phyloP scores from a whole-genome alignment of 2,329 filamentous ascomycete species.

The Eurotiales sp. region DNA sequence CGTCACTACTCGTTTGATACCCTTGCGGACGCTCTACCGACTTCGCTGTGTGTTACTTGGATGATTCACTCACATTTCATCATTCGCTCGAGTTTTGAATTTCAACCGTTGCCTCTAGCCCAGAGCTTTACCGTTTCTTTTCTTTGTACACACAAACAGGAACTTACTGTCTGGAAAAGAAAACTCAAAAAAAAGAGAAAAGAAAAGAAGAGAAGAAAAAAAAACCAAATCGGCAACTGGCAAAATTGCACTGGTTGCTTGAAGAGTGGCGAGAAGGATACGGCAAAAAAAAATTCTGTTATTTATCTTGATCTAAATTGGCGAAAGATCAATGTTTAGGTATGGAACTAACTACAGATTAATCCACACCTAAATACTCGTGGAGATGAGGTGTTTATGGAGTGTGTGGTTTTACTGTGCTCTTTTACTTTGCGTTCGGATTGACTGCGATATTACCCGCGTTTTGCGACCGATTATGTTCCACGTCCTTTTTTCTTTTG shows the following conservation, averaged over 20 bases:
- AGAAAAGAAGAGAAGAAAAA: slow-evolving; percentile 1
- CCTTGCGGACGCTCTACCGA: slow-evolving; percentile 5
- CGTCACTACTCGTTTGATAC: slow-evolving; percentile 16
- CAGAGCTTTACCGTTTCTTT: slow-evolving; percentile 8
- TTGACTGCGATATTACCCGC: slow-evolving; percentile 15
- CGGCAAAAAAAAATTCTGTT: slow-evolving; percentile 2
- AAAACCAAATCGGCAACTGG: too few relatives aligned
- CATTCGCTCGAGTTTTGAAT: slow-evolving; percentile 5
- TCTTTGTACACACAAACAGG: slow-evolving; percentile 12
- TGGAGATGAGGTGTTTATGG: slow-evolving; percentile 17
- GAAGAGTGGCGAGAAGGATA: slow-evolving; percentile 9
- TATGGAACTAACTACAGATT: slow-evolving; percentile 8
- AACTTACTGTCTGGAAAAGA: slow-evolving; percentile 8
- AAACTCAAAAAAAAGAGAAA: not conserved
- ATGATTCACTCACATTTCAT: slow-evolving; percentile 6
- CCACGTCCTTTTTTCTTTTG: slow-evolving; percentile 1
- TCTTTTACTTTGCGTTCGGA: slow-evolving; percentile 16
- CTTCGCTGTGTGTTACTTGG: slow-evolving; percentile 7
- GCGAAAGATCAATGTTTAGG: slow-evolving; percentile 14
- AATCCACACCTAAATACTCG: slow-evolving; percentile 12
- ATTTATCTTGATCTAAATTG: slow-evolving; percentile 9
- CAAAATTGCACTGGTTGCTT: slow-evolving; percentile 7
- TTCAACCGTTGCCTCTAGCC: slow-evolving; percentile 1
- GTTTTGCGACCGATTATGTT: slow-evolving; percentile 4
- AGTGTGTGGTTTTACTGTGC: slow-evolving; percentile 17